phyloP scores from a whole-genome alignment of 2,329 filamentous ascomycete genomes.

The Alternaria sp. region DNA sequence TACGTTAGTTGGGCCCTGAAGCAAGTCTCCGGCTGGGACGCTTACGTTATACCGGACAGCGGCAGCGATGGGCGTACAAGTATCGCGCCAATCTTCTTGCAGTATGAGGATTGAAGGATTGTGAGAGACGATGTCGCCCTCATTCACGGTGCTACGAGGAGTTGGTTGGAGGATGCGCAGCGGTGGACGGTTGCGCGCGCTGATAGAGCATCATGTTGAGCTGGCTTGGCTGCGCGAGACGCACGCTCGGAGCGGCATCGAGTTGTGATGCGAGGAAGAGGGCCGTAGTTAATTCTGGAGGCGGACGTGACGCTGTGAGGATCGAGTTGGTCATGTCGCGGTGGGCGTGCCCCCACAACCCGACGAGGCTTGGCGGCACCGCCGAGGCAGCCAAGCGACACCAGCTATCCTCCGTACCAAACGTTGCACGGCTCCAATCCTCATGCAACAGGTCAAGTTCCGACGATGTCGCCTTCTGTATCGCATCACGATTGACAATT shows the following conservation, averaged over 20 bases:
- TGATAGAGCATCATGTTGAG: background rate
- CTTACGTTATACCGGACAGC: background rate
- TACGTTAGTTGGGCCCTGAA: background rate
- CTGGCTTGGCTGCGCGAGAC: background rate
- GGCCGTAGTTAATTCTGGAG: too few relatives aligned
- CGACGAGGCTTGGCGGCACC: background rate
- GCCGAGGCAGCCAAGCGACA: background rate
- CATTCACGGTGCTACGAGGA: background rate
- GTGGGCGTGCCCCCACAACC: background rate
- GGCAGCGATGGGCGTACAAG: background rate
- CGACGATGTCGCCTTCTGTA: background rate
- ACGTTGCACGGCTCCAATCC: background rate
- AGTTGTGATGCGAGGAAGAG: background rate
- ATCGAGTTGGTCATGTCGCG: background rate
- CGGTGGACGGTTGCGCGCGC: background rate
- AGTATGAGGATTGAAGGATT: fast-evolving
- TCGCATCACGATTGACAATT: background rate
- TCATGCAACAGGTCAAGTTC: background rate
- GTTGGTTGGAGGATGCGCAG: background rate
- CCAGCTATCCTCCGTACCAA: background rate
- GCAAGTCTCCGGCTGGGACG: too few relatives aligned
- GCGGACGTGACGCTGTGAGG: background rate
- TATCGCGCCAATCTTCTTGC: fast-evolving
- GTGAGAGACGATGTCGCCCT: background rate
- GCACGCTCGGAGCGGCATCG: fast-evolving